Percentiles rank a stretch among this genome's conserved stretches.
phyloP scores from a whole-genome alignment of 495 filamentous ascomycete genomes.

The Aspergillus bertholletiae region DNA sequence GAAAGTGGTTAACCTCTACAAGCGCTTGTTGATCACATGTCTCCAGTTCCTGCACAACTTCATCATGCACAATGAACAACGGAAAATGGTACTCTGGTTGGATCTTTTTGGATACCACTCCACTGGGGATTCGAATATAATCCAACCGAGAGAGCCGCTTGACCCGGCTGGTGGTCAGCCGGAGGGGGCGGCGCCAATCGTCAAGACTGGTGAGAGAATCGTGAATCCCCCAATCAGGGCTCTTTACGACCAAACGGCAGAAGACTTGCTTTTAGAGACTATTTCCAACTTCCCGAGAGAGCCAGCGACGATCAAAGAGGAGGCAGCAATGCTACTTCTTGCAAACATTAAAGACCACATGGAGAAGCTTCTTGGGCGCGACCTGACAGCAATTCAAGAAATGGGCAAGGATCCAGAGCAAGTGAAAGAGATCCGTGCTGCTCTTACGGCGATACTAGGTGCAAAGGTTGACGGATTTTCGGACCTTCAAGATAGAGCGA shows the following conservation, averaged over 20 bases:
- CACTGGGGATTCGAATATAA: slow-evolving; percentile 51
- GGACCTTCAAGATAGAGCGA: slow-evolving; percentile 41
- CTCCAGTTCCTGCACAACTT: slow-evolving; percentile 92
- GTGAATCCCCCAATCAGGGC: slow-evolving; percentile 44
- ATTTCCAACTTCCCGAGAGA: slow-evolving; percentile 47
- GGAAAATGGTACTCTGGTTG: slow-evolving; percentile 88
- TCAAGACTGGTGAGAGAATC: slow-evolving; percentile 42
- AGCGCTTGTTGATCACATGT: slow-evolving; percentile 83
- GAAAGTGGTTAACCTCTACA: slow-evolving; percentile 72
- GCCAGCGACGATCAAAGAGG: slow-evolving; percentile 47
- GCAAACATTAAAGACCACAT: slow-evolving; percentile 51
- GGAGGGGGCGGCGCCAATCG: slow-evolving; percentile 43
- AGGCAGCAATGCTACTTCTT: slow-evolving; percentile 47
- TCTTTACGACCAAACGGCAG: slow-evolving; percentile 46
- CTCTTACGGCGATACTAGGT: slow-evolving; percentile 43
- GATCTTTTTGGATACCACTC: slow-evolving; percentile 71
- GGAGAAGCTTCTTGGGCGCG: slow-evolving; percentile 45
- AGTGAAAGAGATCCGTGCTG: slow-evolving; percentile 44
- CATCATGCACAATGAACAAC: slow-evolving; percentile 84
- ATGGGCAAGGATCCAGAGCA: slow-evolving; percentile 48
- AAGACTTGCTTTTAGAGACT: slow-evolving; percentile 44
- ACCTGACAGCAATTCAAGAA: slow-evolving; percentile 45
- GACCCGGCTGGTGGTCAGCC: slow-evolving; percentile 31
- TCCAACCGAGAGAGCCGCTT: slow-evolving; percentile 42
- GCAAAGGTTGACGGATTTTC: slow-evolving; percentile 48